Evolutionary conservation across 1,139 yeast species (phyloP).

Genomic region (Eremothecium coryli): DNA sequence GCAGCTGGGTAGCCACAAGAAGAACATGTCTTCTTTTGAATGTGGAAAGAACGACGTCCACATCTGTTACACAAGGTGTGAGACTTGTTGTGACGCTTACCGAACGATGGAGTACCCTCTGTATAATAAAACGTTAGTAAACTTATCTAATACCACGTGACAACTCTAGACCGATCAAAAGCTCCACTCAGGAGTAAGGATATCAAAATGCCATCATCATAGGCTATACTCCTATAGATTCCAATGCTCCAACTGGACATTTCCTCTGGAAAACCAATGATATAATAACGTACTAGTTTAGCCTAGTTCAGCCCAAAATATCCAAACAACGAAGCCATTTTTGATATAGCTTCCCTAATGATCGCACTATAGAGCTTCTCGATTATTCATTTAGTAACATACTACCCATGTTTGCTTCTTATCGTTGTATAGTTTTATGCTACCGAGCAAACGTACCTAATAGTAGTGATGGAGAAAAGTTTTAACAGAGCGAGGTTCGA

Average conservation of each 20-base stretch:
- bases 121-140: conserved; percentile 19
- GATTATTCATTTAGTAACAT: conserved; percentile 33
- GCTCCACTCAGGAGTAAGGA: too few relatives aligned
- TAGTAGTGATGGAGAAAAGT: conserved; percentile 2
- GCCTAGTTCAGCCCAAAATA: too few relatives aligned
- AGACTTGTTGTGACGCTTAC: conserved; percentile 99
- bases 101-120: conserved; percentile 99
- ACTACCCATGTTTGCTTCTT: conserved; percentile 55
- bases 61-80: conserved; percentile 99
- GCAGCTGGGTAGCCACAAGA: conserved; percentile 99
- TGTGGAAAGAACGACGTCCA: conserved; percentile 98
- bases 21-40: conserved; percentile 98
- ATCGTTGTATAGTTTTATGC: too few relatives aligned
- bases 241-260: too few relatives aligned
- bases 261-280: too few relatives aligned
- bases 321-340: too few relatives aligned
- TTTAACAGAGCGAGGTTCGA: not conserved
- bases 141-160: not conserved
- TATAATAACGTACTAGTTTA: too few relatives aligned
- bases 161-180: not conserved
- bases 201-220: too few relatives aligned
- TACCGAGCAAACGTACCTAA: too few relatives aligned
- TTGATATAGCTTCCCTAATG: too few relatives aligned
- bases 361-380: not conserved
- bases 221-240: too few relatives aligned